phyloP scores from a whole-genome alignment of 768 basidiomycete genomes.

The Dictyophora rubrovolvata region DNA sequence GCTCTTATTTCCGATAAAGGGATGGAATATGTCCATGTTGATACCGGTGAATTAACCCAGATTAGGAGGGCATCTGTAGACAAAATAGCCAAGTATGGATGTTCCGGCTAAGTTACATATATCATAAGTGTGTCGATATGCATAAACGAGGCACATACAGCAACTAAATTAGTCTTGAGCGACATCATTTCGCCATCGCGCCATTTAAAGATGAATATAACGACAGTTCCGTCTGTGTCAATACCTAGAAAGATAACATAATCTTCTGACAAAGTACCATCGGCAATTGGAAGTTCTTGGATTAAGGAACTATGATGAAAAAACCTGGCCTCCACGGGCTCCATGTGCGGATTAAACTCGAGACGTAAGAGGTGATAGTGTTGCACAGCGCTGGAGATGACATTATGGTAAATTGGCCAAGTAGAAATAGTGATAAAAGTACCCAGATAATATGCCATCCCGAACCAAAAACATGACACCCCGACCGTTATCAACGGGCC shows the following conservation, averaged over 20 bases:
- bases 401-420: not conserved
- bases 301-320: not conserved
- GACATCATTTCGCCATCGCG: not conserved
- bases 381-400: not conserved
- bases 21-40: not conserved
- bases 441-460: not conserved
- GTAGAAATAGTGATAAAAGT: not conserved
- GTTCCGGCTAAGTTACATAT: not conserved
- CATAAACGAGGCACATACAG: not conserved
- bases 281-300: not conserved
- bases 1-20: not conserved
- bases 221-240: not conserved
- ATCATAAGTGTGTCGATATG: not conserved
- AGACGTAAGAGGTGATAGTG: not conserved
- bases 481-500: not conserved
- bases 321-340: not conserved
- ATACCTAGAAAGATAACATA: not conserved
- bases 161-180: not conserved
- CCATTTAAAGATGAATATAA: not conserved
- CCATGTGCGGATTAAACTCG: not conserved
- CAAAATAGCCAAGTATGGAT: not conserved
- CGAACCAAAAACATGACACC: not conserved
- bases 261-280: not conserved
- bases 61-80: not conserved
- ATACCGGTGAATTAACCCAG: not conserved